Evolutionary conservation across 306 rosid species (phyloP).

Genomic region (Vigna unguiculata): DNA sequence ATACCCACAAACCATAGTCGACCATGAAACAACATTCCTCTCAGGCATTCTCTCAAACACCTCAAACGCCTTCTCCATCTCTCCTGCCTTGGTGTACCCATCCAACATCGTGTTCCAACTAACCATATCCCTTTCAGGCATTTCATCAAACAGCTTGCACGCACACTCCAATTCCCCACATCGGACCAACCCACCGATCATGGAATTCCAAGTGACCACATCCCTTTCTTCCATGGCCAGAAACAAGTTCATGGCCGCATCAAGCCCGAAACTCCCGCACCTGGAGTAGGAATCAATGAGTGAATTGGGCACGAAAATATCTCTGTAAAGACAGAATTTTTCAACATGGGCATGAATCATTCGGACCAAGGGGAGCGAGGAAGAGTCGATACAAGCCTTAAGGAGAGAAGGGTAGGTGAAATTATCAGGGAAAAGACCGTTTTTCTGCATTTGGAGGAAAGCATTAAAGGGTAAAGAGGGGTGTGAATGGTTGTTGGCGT

Average conservation of each 20-base stretch:
- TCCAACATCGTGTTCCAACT: too few relatives aligned
- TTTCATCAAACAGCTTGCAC: too few relatives aligned
- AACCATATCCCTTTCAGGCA: too few relatives aligned
- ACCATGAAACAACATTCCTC: slow-evolving; percentile 81
- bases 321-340: slow-evolving; percentile 64
- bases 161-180: slow-evolving; percentile 59
- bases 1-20: slow-evolving; percentile 74
- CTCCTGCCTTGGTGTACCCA: too few relatives aligned
- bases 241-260: slow-evolving; percentile 62
- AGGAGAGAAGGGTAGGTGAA: slow-evolving; percentile 69
- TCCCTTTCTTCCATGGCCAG: slow-evolving; percentile 61
- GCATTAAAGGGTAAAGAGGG: slow-evolving; percentile 49
- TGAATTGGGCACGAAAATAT: slow-evolving; percentile 75
- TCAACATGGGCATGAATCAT: too few relatives aligned
- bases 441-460: slow-evolving; percentile 64
- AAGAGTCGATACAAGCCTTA: slow-evolving; percentile 55
- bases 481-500: slow-evolving; percentile 61
- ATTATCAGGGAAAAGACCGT: slow-evolving; percentile 60
- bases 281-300: slow-evolving; percentile 65
- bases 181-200: slow-evolving; percentile 68
- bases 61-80: slow-evolving; percentile 64
- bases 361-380: slow-evolving; percentile 54
- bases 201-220: slow-evolving; percentile 71
- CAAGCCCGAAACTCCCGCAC: slow-evolving; percentile 64
- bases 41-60: slow-evolving; percentile 74